Conservation (phyloP, 2,329 filamentous ascomycete species). For the Aspergillus amoenus region DNA sequence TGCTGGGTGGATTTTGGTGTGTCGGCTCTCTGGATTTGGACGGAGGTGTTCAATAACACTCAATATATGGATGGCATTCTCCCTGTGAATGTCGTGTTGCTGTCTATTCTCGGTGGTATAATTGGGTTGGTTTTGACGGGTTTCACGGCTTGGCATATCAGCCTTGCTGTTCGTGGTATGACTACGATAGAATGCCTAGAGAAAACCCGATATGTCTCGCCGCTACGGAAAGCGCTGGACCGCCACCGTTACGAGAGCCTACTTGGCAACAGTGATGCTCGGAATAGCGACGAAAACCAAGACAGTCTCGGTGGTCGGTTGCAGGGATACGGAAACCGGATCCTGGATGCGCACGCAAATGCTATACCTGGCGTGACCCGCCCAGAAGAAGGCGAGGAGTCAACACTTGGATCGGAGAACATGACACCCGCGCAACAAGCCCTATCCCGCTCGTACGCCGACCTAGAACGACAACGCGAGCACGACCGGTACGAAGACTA, state of each 20-base stretch:
- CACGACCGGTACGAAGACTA: slow-evolving; percentile 73
- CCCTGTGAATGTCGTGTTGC: slow-evolving; percentile 86
- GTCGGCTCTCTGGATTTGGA: slow-evolving; percentile 78
- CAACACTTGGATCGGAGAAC: slow-evolving; percentile 9
- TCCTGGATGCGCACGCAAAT: slow-evolving; percentile 80
- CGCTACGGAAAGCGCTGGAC: slow-evolving; percentile 70
- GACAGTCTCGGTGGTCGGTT: slow-evolving; percentile 42
- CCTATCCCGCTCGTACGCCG: slow-evolving; percentile 50
- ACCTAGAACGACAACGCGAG: slow-evolving; percentile 64
- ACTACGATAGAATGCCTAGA: slow-evolving; percentile 97
- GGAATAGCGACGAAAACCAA: slow-evolving; percentile 30
- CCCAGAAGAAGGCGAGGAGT: slow-evolving; percentile 75
- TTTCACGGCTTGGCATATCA: slow-evolving; percentile 90
- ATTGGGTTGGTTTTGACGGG: slow-evolving; percentile 85
- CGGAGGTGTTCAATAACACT: slow-evolving; percentile 70
- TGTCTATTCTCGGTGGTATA: slow-evolving; percentile 83
- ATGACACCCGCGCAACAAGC: slow-evolving; percentile 48
- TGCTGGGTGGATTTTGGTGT: slow-evolving; percentile 79
- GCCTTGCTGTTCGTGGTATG: slow-evolving; percentile 73
- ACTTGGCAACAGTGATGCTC: slow-evolving; percentile 21
- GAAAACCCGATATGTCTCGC: slow-evolving; percentile 89
- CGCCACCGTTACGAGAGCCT: slow-evolving; percentile 59
- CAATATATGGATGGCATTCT: slow-evolving; percentile 73
- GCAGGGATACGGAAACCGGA: slow-evolving; percentile 67
- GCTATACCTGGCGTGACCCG: slow-evolving; percentile 75